Evolutionary conservation across 352 stramenopile species (phyloP).

Genomic region (Phytophthora pseudosyringae): DNA sequence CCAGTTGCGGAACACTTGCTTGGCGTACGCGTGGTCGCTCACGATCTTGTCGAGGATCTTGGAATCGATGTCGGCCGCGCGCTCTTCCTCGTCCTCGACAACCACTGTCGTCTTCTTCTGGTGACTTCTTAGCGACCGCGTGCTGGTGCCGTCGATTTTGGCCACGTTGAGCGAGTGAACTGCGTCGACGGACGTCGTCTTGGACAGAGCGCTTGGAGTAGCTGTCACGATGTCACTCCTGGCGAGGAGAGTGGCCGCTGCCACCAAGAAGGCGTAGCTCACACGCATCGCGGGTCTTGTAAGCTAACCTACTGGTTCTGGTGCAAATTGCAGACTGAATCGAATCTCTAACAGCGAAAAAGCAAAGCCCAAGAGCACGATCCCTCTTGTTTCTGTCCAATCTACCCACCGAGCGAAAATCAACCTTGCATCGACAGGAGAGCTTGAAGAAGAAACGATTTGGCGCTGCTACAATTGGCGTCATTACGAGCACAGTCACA

Average conservation of each 20-base stretch:
- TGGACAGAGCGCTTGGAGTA: neutral
- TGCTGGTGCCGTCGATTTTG: neutral
- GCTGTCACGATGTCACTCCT: slow-evolving; percentile 9
- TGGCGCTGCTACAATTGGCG: too few relatives aligned
- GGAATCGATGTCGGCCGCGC: slow-evolving; percentile 3
- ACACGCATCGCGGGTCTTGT: slow-evolving; percentile 4
- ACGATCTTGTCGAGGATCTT: slow-evolving; percentile 23
- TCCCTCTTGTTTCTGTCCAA: neutral
- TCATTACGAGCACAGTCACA: too few relatives aligned
- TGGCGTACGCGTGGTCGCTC: slow-evolving; percentile 20
- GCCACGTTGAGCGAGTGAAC: neutral
- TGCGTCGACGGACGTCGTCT: neutral
- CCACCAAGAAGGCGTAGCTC: slow-evolving; percentile 10
- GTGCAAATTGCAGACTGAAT: slow-evolving; percentile 21
- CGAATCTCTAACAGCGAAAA: slow-evolving; percentile 19
- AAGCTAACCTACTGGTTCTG: neutral
- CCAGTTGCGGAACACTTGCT: slow-evolving; percentile 25
- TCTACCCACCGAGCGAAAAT: neutral
- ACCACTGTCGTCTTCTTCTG: neutral
- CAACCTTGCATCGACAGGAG: neutral
- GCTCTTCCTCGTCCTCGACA: slow-evolving; percentile 6
- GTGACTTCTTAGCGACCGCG: neutral
- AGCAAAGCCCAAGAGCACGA: slow-evolving; percentile 7
- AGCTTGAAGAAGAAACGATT: too few relatives aligned
- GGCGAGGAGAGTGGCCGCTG: slow-evolving; percentile 4